phyloP scores from a whole-genome alignment of 1,284 basidiomycete species.

The Trichosporon coremiiforme region DNA sequence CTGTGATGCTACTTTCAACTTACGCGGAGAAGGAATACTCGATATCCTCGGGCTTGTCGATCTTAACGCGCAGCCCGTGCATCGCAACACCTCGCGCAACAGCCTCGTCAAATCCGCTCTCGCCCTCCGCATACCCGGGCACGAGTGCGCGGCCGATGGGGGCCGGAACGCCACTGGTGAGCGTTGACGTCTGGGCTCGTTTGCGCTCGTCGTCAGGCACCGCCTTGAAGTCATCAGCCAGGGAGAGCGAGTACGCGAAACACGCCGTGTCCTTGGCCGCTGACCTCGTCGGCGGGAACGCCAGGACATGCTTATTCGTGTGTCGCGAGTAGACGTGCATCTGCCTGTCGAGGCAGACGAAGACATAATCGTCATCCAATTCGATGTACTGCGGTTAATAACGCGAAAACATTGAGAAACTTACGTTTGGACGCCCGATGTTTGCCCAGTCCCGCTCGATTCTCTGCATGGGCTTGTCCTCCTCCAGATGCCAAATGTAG shows the following conservation, averaged over 20 bases:
- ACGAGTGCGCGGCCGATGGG: constrained; percentile 21
- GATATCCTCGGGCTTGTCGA: constrained; percentile 20
- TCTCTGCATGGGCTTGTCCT: constrained; percentile 36
- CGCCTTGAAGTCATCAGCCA: constrained; percentile 28
- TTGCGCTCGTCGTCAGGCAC: constrained; percentile 26
- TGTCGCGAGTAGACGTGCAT: constrained; percentile 43
- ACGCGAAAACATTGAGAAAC: constrained; percentile 9
- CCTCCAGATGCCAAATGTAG: constrained; percentile 48
- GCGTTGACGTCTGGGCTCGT: not conserved
- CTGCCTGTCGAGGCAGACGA: constrained; percentile 38
- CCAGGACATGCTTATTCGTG: constrained; percentile 29
- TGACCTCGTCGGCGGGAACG: constrained; percentile 32
- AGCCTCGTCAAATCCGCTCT: constrained; percentile 17
- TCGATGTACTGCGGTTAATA: constrained; percentile 50
- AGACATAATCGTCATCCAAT: constrained; percentile 52
- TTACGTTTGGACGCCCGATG: constrained; percentile 32
- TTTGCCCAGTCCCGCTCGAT: constrained; percentile 31
- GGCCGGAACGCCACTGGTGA: constrained; percentile 23
- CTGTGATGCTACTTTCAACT: constrained; percentile 1
- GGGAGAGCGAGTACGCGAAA: constrained; percentile 23
- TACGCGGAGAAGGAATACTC: constrained; percentile 37
- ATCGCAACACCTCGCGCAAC: constrained; percentile 22
- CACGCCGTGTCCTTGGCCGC: constrained; percentile 1
- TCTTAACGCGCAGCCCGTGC: constrained; percentile 16
- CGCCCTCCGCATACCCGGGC: constrained; percentile 5